phyloP scores from a whole-genome alignment of 495 filamentous ascomycete genomes.

The Acidiella bohemica region DNA sequence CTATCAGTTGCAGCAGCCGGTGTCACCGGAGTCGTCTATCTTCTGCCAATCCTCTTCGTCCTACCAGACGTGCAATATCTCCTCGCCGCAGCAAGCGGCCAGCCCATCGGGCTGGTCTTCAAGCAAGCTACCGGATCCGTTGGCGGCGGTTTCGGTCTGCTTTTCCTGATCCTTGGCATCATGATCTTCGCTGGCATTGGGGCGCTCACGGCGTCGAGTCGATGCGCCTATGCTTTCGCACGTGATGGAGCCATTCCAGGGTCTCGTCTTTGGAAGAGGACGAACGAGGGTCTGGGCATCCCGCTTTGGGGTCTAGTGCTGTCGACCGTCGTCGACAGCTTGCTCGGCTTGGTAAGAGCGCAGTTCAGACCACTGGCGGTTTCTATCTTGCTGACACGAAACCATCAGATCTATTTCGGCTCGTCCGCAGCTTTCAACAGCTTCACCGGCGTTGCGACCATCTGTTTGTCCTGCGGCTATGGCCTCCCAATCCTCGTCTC shows the following conservation, averaged over 20 bases:
- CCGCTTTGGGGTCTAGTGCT: constrained; percentile 41
- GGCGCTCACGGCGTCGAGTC: constrained; percentile 43
- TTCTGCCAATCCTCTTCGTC: constrained; percentile 50
- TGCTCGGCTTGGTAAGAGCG: constrained; percentile 33
- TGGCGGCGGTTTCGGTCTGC: constrained; percentile 55
- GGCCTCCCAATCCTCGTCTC: constrained; percentile 50
- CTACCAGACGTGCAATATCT: constrained; percentile 40
- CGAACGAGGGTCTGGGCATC: constrained; percentile 35
- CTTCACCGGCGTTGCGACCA: constrained; percentile 56
- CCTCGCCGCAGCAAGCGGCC: constrained; percentile 40
- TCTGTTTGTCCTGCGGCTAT: constrained; percentile 49
- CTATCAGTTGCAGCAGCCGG: constrained; percentile 46
- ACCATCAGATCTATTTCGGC: constrained; percentile 46
- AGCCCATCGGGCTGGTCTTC: constrained; percentile 46
- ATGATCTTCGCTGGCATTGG: constrained; percentile 47
- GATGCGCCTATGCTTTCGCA: constrained; percentile 50
- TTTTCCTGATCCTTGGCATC: constrained; percentile 60
- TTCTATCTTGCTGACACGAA: too few species aligned
- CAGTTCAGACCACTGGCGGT: too few species aligned
- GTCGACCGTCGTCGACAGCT: constrained; percentile 34
- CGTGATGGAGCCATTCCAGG: constrained; percentile 41
- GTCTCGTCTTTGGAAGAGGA: constrained; percentile 46
- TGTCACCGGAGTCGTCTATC: constrained; percentile 45
- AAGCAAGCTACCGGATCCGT: constrained; percentile 45
- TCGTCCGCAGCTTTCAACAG: constrained; percentile 38